phyloP scores from a whole-genome alignment of 371 early-diverging fungal species.

The Fennellomyces sp. region DNA sequence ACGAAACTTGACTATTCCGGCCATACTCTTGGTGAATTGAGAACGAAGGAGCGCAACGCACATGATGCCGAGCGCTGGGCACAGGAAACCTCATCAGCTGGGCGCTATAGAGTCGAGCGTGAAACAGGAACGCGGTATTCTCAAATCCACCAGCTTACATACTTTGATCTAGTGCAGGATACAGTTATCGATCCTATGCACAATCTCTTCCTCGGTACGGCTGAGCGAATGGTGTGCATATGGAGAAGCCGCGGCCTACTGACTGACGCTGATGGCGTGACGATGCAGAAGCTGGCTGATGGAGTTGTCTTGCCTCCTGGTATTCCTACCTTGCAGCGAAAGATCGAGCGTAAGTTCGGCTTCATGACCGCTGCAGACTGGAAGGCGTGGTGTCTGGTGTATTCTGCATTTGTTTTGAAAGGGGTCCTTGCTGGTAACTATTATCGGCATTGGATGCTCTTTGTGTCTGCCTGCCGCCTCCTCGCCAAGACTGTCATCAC shows the following conservation, averaged over 20 bases:
- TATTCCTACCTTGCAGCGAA: background rate
- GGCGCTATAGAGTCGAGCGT: background rate
- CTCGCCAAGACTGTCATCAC: background rate
- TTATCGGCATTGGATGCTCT: background rate
- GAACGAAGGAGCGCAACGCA: background rate
- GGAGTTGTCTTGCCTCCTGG: background rate
- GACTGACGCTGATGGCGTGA: background rate
- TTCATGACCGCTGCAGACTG: conserved; percentile 3
- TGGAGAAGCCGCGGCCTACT: background rate
- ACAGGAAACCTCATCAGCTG: background rate
- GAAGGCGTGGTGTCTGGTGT: conserved; percentile 3
- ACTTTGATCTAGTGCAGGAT: conserved; percentile 3
- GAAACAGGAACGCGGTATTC: background rate
- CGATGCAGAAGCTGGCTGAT: background rate
- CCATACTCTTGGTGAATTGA: too few relatives aligned
- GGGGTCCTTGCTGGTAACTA: background rate
- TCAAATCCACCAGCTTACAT: background rate
- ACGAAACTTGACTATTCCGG: too few relatives aligned
- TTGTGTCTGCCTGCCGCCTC: conserved; percentile 5
- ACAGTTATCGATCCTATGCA: conserved; percentile 14
- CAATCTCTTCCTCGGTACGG: conserved; percentile 7
- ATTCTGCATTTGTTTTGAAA: background rate
- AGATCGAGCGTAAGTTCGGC: too few relatives aligned
- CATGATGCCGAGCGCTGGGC: background rate
- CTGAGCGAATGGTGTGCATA: background rate